Base-by-base conservation (phyloP, 352 stramenopile genomes). In the Phytophthora niederhauseri region DNA sequence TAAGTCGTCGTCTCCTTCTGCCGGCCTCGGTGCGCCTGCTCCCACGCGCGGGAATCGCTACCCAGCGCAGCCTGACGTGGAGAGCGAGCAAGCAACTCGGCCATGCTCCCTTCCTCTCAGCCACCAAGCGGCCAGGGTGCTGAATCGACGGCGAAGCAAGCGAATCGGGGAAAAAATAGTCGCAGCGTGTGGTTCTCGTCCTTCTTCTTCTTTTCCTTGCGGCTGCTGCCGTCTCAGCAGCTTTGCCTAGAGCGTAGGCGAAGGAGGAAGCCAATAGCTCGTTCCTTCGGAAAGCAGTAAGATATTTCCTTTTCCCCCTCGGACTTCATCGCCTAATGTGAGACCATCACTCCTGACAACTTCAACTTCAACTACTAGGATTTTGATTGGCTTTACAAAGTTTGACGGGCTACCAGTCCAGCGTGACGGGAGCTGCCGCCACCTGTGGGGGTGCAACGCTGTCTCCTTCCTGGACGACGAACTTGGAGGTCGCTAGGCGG, bases 401-500 rank as follows among this genome's bases (percentile, higher is more conserved):
- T 34, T 3, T 43, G 34, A 17, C 34, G 34, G n/a, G n/a, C n/a
- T n/a, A n/a, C 64, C 70, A 72, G 49, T 77, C 70, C 11, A 72
- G 54, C 6, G 30, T 64, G 31, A 50, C 52, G 3, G 58, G 70
- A 38, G 43, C 24, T 4, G 38, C 11, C 17, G 53, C 52, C 7
- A 24, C 43, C n/a, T 66, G 54, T n/a, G 38, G 11, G 3, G 12
- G 12, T 59, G 15, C 60, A 11, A 17, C 7, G n/a, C 11, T 26
- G 11, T 61, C 41, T 2, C 38, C 56, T 31, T 65, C 50, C 17
- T 69, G 59, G 4, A 45, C 46, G 34, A 82, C 14, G 24, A 76
- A 96, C 66, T 67, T 89, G 72, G 81, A 82, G 3, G 87, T 97
- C 24, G 86, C 91, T 9, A 98, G 71, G 30, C 96, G 92, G 20